Base-by-base conservation (phyloP, 371 early-diverging fungal genomes). In the Mucor irregularis region DNA sequence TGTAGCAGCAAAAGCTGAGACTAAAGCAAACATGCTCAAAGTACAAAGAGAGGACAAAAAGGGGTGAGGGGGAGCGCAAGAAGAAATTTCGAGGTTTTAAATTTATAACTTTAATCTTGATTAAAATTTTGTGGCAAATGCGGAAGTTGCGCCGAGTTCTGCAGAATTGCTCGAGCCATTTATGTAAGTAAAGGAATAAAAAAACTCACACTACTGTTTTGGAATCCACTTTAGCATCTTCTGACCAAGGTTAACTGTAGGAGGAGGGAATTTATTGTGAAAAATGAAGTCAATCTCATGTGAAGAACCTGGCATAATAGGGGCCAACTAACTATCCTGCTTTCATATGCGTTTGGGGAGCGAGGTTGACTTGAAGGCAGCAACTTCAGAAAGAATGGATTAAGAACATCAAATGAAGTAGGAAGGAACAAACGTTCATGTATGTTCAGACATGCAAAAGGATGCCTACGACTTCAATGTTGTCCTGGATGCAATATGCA, bases 1-100 rank as follows among this genome's bases (percentile, higher is more conserved):
- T 4, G 56, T 48, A 5, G 56, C 56, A 26, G 40, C 47, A 40
- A 56, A 40, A 6, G 56, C 56, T 11, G 56, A 37, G n/a, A 42
- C 0, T 10, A 52, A 5, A 6, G 53, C 6, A 39, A 40, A 22
- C 30, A 29, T 38, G 10, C 16, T 40, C 11, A 21, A 5, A 39
- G 33, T 5, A 31, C 11, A 11, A 31, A 31, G 33, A 35, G 16
- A 35, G 16, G 35, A 16, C 16, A n/a, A 34, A 34, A 34, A 34
- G n/a, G 11, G 8, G n/a, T 13, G n/a, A 34, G 3, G 11, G n/a
- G n/a, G 13, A 35, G n/a, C 5, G 16, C n/a, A 5, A 35, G n/a
- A 35, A 35, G 16, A 1, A 3, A 14, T 35, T 35, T 35, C 16
- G 16, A 5, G 16, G n/a, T 14, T n/a, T n/a, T 3, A 4, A 14